Conservation (phyloP, 1,284 basidiomycete species). For the Vanrija pseudolonga region DNA sequence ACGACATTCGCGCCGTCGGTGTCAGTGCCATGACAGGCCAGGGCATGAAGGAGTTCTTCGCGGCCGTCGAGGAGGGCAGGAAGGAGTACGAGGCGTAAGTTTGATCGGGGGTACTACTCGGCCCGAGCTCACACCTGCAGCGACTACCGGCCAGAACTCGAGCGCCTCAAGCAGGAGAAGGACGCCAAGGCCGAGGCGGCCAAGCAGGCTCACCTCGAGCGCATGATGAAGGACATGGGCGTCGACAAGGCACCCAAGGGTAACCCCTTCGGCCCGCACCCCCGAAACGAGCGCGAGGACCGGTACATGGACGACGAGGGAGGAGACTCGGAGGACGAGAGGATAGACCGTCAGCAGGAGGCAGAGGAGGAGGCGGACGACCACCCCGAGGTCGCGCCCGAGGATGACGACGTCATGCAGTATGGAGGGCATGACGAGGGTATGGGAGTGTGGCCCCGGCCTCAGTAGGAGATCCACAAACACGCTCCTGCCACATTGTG, state of each 20-base stretch:
- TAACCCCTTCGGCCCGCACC: slow-evolving; percentile 51
- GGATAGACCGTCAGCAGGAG: slow-evolving; percentile 44
- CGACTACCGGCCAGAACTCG: slow-evolving; percentile 87
- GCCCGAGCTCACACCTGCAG: slow-evolving; percentile 49
- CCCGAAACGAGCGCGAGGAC: slow-evolving; percentile 46
- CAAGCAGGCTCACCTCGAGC: slow-evolving; percentile 68
- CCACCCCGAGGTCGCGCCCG: slow-evolving; percentile 32
- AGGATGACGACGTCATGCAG: slow-evolving; percentile 18
- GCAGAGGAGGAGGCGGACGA: slow-evolving; percentile 51
- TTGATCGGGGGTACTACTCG: neutral
- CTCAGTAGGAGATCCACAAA: neutral
- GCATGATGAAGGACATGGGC: slow-evolving; percentile 80
- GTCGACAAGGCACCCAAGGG: slow-evolving; percentile 61
- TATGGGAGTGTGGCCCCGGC: slow-evolving; percentile 4
- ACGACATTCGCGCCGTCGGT: slow-evolving; percentile 89
- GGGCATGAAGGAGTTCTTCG: slow-evolving; percentile 86
- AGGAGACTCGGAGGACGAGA: slow-evolving; percentile 54
- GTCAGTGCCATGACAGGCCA: slow-evolving; percentile 93
- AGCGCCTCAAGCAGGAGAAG: slow-evolving; percentile 58
- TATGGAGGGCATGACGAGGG: slow-evolving; percentile 5
- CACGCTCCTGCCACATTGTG: neutral
- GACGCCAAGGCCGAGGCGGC: slow-evolving; percentile 60
- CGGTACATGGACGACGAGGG: slow-evolving; percentile 10
- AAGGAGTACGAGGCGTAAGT: slow-evolving; percentile 81
- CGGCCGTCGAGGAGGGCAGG: slow-evolving; percentile 80